These are phyloP conservation scores for Aspergillus brasiliensis DNA, from an alignment of 2,329 filamentous ascomycete species.

Conservation along the genomic window DNA sequence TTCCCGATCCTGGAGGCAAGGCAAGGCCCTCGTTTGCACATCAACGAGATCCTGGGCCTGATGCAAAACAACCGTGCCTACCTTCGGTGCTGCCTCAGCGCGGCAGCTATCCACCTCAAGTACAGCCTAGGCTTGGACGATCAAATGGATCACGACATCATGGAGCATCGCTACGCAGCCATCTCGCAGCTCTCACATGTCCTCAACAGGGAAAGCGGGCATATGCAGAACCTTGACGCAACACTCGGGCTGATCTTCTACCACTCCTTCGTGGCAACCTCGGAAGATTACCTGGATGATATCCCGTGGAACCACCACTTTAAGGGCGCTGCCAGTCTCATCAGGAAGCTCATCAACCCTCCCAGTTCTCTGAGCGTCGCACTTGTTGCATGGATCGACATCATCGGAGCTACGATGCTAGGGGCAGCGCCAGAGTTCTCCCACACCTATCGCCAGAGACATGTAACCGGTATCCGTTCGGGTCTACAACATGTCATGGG, in stretches of 20 bases:
- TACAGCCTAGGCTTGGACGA: slow-evolving; percentile 50
- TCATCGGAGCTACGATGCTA: slow-evolving; percentile 88
- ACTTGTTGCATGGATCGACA: slow-evolving; percentile 86
- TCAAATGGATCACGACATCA: slow-evolving; percentile 15
- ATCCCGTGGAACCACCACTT: slow-evolving; percentile 98
- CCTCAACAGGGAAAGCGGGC: not conserved
- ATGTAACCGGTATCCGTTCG: slow-evolving; percentile 64
- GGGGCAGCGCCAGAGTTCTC: slow-evolving; percentile 83
- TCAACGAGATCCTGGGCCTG: not conserved
- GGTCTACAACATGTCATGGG: slow-evolving; percentile 93
- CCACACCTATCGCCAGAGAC: slow-evolving; percentile 89
- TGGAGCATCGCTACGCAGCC: slow-evolving; percentile 84
- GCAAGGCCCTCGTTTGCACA: not conserved
- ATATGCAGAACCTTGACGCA: slow-evolving; percentile 54
- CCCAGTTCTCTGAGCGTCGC: slow-evolving; percentile 92
- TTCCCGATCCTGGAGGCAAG: not conserved
- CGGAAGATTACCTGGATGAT: slow-evolving; percentile 82
- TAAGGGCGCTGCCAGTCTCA: slow-evolving; percentile 79
- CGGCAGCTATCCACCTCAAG: slow-evolving; percentile 88
- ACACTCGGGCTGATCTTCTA: slow-evolving; percentile 94
- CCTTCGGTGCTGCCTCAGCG: slow-evolving; percentile 90
- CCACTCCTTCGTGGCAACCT: slow-evolving; percentile 77
- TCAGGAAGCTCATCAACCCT: slow-evolving; percentile 72
- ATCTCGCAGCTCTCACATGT: slow-evolving; percentile 70
- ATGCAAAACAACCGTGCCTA: slow-evolving; percentile 72